A percentile compares a stretch with the other conserved stretches of the same genome.
Conservation (phyloP, 306 rosid genomes). For the Vigna trinervia region DNA sequence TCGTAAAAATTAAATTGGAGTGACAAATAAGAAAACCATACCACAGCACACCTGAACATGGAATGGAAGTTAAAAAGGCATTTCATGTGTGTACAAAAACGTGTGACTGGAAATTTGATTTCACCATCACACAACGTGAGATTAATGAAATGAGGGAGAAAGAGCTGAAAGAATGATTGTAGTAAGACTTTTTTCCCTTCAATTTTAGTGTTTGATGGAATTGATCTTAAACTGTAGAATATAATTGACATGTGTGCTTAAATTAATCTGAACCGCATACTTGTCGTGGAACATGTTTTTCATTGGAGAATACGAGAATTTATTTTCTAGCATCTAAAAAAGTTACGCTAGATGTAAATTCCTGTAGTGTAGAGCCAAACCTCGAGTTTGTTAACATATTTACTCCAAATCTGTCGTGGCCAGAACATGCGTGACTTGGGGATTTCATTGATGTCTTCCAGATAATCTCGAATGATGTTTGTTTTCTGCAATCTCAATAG, state of each 20-base stretch:
- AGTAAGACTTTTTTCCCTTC: neutral
- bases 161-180: slow-evolving; percentile 7
- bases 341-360: slow-evolving; percentile 20
- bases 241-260: neutral
- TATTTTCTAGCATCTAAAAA: neutral
- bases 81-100: neutral
- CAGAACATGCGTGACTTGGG: slow-evolving; percentile 99
- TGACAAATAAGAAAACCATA: slow-evolving; percentile 30
- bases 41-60: slow-evolving; percentile 8
- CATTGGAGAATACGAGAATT: neutral
- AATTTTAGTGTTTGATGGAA: neutral
- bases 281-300: neutral
- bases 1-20: slow-evolving; percentile 31
- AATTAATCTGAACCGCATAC: neutral
- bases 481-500: slow-evolving; percentile 76
- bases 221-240: neutral
- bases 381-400: slow-evolving; percentile 95
- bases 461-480: slow-evolving; percentile 94
- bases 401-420: slow-evolving; percentile 96
- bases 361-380: slow-evolving; percentile 52
- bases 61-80: slow-evolving; percentile 18
- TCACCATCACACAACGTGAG: slow-evolving; percentile 30
- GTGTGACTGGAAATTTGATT: slow-evolving; percentile 22
- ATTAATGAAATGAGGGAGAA: slow-evolving; percentile 25
- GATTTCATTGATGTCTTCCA: slow-evolving; percentile 97